Evolutionary conservation across 768 basidiomycete species (phyloP).

Genomic region (Termitomyces sp.): DNA sequence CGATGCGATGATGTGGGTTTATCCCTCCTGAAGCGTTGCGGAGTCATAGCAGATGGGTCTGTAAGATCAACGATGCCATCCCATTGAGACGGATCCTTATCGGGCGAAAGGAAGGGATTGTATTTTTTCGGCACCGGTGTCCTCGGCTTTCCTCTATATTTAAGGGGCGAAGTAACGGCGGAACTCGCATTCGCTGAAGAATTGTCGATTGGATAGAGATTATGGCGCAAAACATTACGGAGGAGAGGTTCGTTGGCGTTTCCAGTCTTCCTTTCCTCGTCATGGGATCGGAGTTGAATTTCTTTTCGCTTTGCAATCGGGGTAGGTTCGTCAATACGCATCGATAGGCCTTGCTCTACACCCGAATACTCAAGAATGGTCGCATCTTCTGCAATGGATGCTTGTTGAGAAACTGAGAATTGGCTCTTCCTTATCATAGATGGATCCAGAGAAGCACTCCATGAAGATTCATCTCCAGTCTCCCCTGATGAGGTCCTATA

Average conservation of each 20-base stretch:
- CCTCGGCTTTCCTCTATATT: constrained; percentile 45
- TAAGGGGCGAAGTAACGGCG: constrained; percentile 40
- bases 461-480: constrained; percentile 50
- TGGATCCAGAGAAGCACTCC: constrained; percentile 70
- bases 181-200: constrained; percentile 27
- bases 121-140: constrained; percentile 49
- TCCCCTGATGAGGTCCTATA: constrained; percentile 31
- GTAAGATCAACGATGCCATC: constrained; percentile 70
- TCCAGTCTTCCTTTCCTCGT: constrained; percentile 42
- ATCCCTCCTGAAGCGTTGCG: constrained; percentile 25
- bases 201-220: constrained; percentile 36
- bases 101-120: constrained; percentile 58
- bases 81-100: constrained; percentile 51
- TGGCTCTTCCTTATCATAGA: constrained; percentile 65
- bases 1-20: constrained; percentile 2
- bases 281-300: constrained; percentile 16
- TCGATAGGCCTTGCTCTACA: constrained; percentile 13
- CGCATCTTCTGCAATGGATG: constrained; percentile 41
- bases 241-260: constrained; percentile 35
- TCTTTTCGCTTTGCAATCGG: constrained; percentile 8
- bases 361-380: constrained; percentile 12
- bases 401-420: constrained; percentile 43
- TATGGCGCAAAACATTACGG: constrained; percentile 47
- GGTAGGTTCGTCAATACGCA: constrained; percentile 17
- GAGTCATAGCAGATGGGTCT: constrained; percentile 45